These are phyloP conservation scores for Pseudonitzschia multiseries DNA, from an alignment of 108 stramenopile species.

Conservation along the genomic window DNA sequence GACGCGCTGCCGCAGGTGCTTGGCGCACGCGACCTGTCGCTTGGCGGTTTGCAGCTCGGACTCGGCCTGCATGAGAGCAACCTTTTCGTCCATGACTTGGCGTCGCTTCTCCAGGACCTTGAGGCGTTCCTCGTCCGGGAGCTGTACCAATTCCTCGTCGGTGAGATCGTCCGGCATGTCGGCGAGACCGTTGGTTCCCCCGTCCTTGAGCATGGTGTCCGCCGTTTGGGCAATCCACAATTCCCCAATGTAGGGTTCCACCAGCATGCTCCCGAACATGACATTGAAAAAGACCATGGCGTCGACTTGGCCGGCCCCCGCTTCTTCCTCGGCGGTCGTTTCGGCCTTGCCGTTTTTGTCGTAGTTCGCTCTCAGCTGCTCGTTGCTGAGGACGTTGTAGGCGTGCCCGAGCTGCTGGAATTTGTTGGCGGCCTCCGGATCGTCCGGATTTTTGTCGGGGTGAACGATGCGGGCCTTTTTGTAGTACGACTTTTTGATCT, in stretches of 20 bases:
- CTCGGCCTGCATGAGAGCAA: constrained; percentile 27
- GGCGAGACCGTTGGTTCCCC: neutral
- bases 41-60: constrained; percentile 61
- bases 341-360: constrained; percentile 81
- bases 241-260: constrained; percentile 86
- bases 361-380: constrained; percentile 71
- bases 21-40: constrained; percentile 76
- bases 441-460: constrained; percentile 87
- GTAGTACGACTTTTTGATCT: constrained; percentile 93
- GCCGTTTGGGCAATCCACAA: constrained; percentile 85
- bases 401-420: constrained; percentile 90
- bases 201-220: constrained; percentile 70
- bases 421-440: constrained; percentile 79
- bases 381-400: constrained; percentile 84
- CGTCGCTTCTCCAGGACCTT: constrained; percentile 24
- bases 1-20: constrained; percentile 58
- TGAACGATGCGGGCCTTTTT: constrained; percentile 81
- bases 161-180: constrained; percentile 3
- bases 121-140: constrained; percentile 28
- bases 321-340: constrained; percentile 39
- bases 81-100: constrained; percentile 25
- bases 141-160: constrained; percentile 8
- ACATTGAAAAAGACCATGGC: constrained; percentile 82
- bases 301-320: constrained; percentile 59
- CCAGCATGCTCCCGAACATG: constrained; percentile 81